Base-by-base conservation (phyloP, 2,329 filamentous ascomycete genomes). In the Ciborinia camelliae region DNA sequence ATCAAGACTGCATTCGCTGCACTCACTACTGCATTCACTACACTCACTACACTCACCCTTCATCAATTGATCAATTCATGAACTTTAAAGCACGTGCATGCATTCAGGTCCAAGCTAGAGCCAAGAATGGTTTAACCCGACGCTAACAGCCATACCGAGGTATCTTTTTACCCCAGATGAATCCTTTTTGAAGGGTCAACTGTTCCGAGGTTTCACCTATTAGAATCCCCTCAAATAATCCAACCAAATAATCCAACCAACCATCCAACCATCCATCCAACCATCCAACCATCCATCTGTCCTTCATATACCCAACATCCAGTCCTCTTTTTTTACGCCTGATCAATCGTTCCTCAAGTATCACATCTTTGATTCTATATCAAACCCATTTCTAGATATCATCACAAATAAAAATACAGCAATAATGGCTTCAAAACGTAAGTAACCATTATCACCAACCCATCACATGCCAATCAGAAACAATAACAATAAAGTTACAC, bases 341-440 rank as follows among this genome's bases (percentile, higher is more conserved):
- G 54, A 57, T 50, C 14, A 30, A 37, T 52, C 15, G 32, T 52
- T 50, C 61, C 41, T 58, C 14, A 65, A 62, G 53, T 47, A 53
- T 52, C 47, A 51, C 32, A 64, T 45, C 28, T 48, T 57, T 28
- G 50, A n/a, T 51, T n/a, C 48, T 37, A 30, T 60, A 64, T 63
- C 60, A 62, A 35, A 20, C 18, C 18, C 6, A 50, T 48, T n/a
- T 35, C 12, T n/a, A n/a, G n/a, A n/a, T 39, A 58, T 37, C 35
- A 39, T 50, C 23, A 37, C 20, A 39, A 23, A 65, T 61, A 61
- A 65, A 54, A 55, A 54, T 68, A 65, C 65, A 77, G 79, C 68
- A 62, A 55, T 14, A 70, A 93, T 93, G 90, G 88, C 90, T 70
- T 92, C 90, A 79, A 88, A 90, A 79, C 90, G 90, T 93, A 86